Base-by-base conservation (phyloP, 31 red algal species). In the Odonthalia washingtoniensis region DNA sequence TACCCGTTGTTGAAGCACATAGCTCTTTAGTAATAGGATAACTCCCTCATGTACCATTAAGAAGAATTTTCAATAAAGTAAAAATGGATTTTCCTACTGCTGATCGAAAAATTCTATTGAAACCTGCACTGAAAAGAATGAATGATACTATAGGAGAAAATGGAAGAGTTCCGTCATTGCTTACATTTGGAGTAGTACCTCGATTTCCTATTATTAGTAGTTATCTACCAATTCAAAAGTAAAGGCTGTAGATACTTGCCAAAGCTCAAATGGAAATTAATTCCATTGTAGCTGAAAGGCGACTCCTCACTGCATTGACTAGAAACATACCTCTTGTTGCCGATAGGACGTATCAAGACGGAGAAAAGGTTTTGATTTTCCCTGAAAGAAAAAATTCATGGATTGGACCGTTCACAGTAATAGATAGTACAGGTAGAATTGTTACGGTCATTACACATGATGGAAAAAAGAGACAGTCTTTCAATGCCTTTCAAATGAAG, bases 161-260 rank as follows among this genome's bases (percentile, higher is more conserved):
- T 3, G 77, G 87, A 0, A 18, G 81, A 6, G 77, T 83, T 42
- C 87, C 87, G 1, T 83, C 77, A 45, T 3, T 75, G 39, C 77
- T 90, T 2, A 77, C 75, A 12, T 90, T 84, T 53, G 80, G 88
- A 4, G 40, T 46, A 49, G 31, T 75, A 32, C 87, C 78, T 3
- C 44, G 87, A 45, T 76, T 90, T 6, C 74, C 86, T 0, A 49
- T 35, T 5, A 45, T 46, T 0, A 5, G 4, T 46, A 14, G 12
- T 57, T 9, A 57, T 14, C 49, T 57, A 9, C 49, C 49, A 57
- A 57, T 14, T 14, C 49, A 57, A 26, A 65, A 65, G 17, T 2
- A 65, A 26, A 65, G 62, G 17, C 33, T 81, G 45, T 9, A 35
- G 12, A 44, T 65, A 31, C 17, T 89, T 2, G 41, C 46, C 43